A percentile compares a stretch with the other conserved stretches of the same genome.
These are phyloP conservation scores for Syzygium jambos DNA, from an alignment of 345 rosid genomes.

Conservation along the genomic window DNA sequence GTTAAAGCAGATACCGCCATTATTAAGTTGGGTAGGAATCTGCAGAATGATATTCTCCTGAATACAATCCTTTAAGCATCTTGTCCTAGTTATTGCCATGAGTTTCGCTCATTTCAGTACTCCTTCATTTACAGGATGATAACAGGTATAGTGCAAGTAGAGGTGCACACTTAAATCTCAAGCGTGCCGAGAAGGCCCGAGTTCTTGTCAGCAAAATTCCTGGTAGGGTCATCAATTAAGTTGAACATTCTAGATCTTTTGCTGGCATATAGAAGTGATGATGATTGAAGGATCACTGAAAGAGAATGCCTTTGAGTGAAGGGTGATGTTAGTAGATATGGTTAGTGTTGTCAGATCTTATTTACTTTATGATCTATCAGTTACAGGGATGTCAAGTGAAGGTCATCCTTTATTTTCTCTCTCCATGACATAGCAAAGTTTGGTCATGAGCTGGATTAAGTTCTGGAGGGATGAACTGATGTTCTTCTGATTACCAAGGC, in stretches of 20 bases:
- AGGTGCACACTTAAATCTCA: conserved; percentile 99
- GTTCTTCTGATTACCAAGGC: background rate
- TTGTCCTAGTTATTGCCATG: background rate
- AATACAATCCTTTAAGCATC: background rate
- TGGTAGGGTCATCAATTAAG: conserved; percentile 28
- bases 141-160: conserved; percentile 93
- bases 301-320: background rate
- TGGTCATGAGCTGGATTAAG: background rate
- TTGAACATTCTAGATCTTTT: background rate
- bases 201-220: conserved; percentile 94
- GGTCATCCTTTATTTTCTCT: background rate
- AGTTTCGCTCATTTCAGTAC: background rate
- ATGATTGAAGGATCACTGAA: background rate
- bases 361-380: background rate
- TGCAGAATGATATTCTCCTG: background rate
- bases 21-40: background rate
- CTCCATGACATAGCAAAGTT: background rate
- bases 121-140: conserved; percentile 60
- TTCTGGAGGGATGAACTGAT: background rate
- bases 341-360: background rate
- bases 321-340: background rate
- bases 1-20: background rate
- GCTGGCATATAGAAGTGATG: background rate
- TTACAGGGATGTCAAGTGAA: background rate
- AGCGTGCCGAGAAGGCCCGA: conserved; percentile 96